A percentile compares a stretch with the other conserved stretches of the same genome.
These are phyloP conservation scores for Tetragonia tetragonoides DNA, from an alignment of 148 eudicot genomes.

Conservation along the genomic window DNA sequence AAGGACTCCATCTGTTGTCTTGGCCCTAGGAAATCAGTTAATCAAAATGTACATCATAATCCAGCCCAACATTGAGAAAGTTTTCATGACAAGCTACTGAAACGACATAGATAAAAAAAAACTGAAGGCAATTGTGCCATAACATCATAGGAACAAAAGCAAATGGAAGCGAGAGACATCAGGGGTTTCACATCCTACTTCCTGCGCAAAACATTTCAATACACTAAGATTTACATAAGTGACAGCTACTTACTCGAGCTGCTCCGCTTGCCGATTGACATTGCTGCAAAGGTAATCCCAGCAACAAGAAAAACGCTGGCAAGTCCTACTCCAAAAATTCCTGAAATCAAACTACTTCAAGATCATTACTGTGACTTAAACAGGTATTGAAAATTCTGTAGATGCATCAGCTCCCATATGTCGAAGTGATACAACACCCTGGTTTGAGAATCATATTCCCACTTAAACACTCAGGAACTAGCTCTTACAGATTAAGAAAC, in stretches of 20 bases:
- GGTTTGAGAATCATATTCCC: not conserved
- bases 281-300: slow-evolving; percentile 72
- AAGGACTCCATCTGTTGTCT: slow-evolving; percentile 58
- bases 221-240: not conserved
- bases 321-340: slow-evolving; percentile 71
- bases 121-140: not conserved
- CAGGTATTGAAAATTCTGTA: not conserved
- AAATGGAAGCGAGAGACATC: not conserved
- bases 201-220: not conserved
- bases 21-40: slow-evolving; percentile 39
- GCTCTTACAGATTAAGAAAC: not conserved
- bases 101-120: not conserved
- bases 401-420: not conserved
- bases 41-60: not conserved
- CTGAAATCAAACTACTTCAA: slow-evolving; percentile 74
- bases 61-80: not conserved
- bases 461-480: not conserved
- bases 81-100: not conserved
- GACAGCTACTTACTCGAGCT: slow-evolving; percentile 55
- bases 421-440: not conserved
- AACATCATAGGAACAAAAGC: not conserved
- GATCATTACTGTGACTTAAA: slow-evolving; percentile 38
- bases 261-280: slow-evolving; percentile 55
- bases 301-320: slow-evolving; percentile 77
- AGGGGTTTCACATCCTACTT: not conserved